Base-by-base conservation (phyloP, 306 rosid genomes). In the Vicia villosa region DNA sequence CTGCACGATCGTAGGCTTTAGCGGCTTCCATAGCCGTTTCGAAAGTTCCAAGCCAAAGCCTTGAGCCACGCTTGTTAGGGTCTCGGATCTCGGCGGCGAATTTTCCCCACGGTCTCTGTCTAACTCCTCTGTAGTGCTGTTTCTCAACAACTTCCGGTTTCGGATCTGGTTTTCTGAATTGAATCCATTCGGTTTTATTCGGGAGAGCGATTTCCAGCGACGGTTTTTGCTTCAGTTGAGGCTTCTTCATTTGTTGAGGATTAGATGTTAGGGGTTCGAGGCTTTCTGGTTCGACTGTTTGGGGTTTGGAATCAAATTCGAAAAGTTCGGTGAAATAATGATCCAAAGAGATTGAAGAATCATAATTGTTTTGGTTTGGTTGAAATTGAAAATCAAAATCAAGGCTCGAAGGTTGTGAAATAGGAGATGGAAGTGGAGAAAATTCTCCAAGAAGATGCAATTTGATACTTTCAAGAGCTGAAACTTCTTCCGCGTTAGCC, bases 11-110 rank as follows among this genome's bases (percentile, higher is more conserved):
- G 66, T 91, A 91, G 3, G 97, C 93, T 76, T 74, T 88, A 37
- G 97, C 97, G 5, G 97, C 97, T 20, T 91, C 93, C 5, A 91
- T 73, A 34, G 96, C 97, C 4, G 89, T 79, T 24, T 91, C 91
- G 62, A 85, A 91, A 0, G 97, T 91, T 47, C 97, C 97, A 1
- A 91, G 86, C 97, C 97, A 88, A 5, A 88, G 87, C 50, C 97
- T 74, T 0, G 96, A 85, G 17, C 97, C 97, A 15, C 84, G 82
- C 34, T 83, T 79, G 69, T 82, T 88, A 32, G 97, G 97, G 54
- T 91, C 97, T 0, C 96, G 86, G 72, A 91, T 91, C 83, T 91
- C 97, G 4, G 97, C 89, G 2, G 97, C 97, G 76, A 43, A 91
- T 36, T 91, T 91, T 0, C 97, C 97, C 97, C 97, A 91, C 10